Base-by-base conservation (phyloP, 768 basidiomycete genomes). In the Gloeopeniophorella convolvens region DNA sequence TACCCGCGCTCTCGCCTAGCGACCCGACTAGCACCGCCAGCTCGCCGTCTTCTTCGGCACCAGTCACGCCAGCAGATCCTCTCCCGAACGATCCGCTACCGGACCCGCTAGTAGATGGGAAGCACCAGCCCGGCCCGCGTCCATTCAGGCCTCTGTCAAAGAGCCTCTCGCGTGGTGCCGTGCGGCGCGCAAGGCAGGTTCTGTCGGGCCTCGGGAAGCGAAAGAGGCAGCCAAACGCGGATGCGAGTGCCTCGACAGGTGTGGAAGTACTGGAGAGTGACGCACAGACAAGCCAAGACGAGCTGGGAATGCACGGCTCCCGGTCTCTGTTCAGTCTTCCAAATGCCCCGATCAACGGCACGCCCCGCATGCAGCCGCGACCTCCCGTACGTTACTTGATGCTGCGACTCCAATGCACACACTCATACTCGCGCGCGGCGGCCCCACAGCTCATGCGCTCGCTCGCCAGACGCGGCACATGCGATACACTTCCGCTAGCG, bases 1-100 rank as follows among this genome's bases (percentile, higher is more conserved):
- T 48, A 27, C 52, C 52, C 5, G 52, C 37, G 31, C 52, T 54
- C n/a, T 54, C 52, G 13, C 46, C 52, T 6, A 48, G 35, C n/a
- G 42, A 48, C 7, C 42, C 35, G 9, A 33, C 7, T 3, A 54
- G 46, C 46, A 39, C 11, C 13, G 41, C 42, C 23, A 48, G 28
- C 24, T 48, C 51, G 23, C 51, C 51, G 7, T 39, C 47, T 23
- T 48, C 41, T 24, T 53, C 51, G 1, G 46, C 13, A 3, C 51
- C 51, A 0, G 51, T 39, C 8, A 48, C 51, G 4, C 46, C 42
- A 10, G 24, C 48, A 5, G 46, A 53, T 16, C 41, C 24, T 15
- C 46, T 31, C 5, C 23, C 28, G 23, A 36, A 48, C 27, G n/a
- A 40, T 0, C 10, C 34, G 3, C 28, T 34, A 9, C 18, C 34